Evolutionary conservation across 306 rosid species (phyloP).

Genomic region (Lupinus albus): DNA sequence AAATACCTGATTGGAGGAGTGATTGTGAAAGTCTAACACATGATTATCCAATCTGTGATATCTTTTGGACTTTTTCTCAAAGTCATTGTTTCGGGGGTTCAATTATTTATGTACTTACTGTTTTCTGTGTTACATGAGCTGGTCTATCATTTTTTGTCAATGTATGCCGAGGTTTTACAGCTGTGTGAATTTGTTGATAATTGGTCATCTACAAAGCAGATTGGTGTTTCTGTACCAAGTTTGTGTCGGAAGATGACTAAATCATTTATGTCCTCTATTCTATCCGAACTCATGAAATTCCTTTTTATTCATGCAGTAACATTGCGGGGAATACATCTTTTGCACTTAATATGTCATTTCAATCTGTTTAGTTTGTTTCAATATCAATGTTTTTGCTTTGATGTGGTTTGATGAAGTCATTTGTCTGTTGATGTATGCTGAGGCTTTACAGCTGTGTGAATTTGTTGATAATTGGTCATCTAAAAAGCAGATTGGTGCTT

Average conservation of each 20-base stretch:
- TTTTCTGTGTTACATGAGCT: no score
- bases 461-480: constrained; percentile 43
- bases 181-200: neutral
- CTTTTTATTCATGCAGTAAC: constrained; percentile 32
- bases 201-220: constrained; percentile 63
- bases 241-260: constrained; percentile 84
- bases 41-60: neutral
- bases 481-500: constrained; percentile 58
- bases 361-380: neutral
- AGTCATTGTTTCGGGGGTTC: neutral
- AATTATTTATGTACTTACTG: neutral
- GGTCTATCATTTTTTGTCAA: neutral
- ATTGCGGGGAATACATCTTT: constrained; percentile 30
- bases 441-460: neutral
- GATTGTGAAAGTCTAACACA: neutral
- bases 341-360: neutral
- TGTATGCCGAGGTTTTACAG: neutral
- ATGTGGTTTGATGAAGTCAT: no score
- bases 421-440: neutral
- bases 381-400: neutral
- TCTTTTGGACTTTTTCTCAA: neutral
- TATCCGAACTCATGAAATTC: constrained; percentile 27
- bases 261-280: constrained; percentile 26
- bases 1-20: neutral
- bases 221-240: constrained; percentile 43